Evolutionary conservation across 805 yeast species (phyloP), one percentile per base, ranked within the genome.

Genomic region (Priceomyces carsonii): DNA sequence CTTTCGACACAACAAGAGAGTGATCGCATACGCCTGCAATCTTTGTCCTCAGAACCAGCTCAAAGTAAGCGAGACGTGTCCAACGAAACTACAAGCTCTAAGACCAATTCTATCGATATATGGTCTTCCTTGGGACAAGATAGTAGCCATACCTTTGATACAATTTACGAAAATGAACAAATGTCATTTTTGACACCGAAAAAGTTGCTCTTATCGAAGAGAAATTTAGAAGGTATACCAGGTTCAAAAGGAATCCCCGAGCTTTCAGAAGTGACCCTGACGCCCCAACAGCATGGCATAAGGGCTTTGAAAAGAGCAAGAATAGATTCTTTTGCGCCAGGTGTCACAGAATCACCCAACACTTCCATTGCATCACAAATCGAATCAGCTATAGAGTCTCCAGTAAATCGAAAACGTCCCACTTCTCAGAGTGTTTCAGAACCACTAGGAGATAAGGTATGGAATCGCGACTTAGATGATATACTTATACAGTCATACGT

Each of bases 401-500:
- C 68, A 1, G 17, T 41, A 4, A 39, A 26, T 8, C 36, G 48
- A 14, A 48, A 39, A 30, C 27, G 29, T 21, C 30, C 37, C 3
- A 9, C 13, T 15, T 32, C 28, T 8, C 33, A 40, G 10, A 27
- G 26, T 3, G 21, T 36, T 16, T 26, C 40, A 8, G 22, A 35
- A 8, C 22, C 26, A 16, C 21, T 27, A 12, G 50, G 45, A 18
- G 60, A 55, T 20, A 51, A 49, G 28, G 62, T 59, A 2, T 68
- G 73, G 73, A 50, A 53, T 29, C 39, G 55, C 1, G 59, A 57
- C 19, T 49, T 68, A 27, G 73, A 66, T 39, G 63, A 61, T 8
- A 50, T 54, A 23, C 47, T 68, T 25, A 47, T 66, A 32, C 55
- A 56, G 22, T 63, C 69, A 12, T 62, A 57, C 39, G 43, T 50